These are phyloP conservation scores for Rhytidhysteron rufulum DNA, from an alignment of 2,329 filamentous ascomycete species.

Conservation along the genomic window DNA sequence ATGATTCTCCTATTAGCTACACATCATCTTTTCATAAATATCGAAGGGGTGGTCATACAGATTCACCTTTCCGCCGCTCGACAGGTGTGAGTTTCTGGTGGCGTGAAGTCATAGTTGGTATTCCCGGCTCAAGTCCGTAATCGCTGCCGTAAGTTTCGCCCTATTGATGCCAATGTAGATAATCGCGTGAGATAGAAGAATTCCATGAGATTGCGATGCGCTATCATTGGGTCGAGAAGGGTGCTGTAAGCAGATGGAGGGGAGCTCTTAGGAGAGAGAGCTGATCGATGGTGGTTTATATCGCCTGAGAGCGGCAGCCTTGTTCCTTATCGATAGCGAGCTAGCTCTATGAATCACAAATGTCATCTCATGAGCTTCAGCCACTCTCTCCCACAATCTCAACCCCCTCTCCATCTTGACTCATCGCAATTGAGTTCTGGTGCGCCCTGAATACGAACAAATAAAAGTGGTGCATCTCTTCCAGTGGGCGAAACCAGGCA, in stretches of 20 bases:
- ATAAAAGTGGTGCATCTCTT: too few relatives aligned
- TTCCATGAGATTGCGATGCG: conserved; percentile 31
- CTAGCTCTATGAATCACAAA: too few relatives aligned
- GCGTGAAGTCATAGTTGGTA: conserved; percentile 29
- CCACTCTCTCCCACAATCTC: too few relatives aligned
- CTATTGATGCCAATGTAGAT: conserved; percentile 19
- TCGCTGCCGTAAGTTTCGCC: conserved; percentile 9
- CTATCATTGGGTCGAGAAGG: conserved; percentile 24
- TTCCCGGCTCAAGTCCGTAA: conserved; percentile 14
- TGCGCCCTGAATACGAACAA: too few relatives aligned
- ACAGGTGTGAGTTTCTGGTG: conserved; percentile 61
- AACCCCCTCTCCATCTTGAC: too few relatives aligned
- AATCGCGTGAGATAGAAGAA: conserved; percentile 12
- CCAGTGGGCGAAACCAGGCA: too few relatives aligned
- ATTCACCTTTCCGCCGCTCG: conserved; percentile 83
- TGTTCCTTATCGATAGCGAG: conserved; percentile 11
- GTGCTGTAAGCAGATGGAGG: conserved; percentile 9
- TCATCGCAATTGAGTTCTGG: too few relatives aligned
- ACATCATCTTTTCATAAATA: not conserved
- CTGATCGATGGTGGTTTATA: not conserved
- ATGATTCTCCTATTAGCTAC: conserved; percentile 1
- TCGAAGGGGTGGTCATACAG: conserved; percentile 48
- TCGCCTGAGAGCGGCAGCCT: not conserved
- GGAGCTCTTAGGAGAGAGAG: conserved; percentile 5
- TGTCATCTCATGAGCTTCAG: too few relatives aligned